phyloP scores from a whole-genome alignment of 2,329 filamentous ascomycete species.

The Aspergillus sp. region DNA sequence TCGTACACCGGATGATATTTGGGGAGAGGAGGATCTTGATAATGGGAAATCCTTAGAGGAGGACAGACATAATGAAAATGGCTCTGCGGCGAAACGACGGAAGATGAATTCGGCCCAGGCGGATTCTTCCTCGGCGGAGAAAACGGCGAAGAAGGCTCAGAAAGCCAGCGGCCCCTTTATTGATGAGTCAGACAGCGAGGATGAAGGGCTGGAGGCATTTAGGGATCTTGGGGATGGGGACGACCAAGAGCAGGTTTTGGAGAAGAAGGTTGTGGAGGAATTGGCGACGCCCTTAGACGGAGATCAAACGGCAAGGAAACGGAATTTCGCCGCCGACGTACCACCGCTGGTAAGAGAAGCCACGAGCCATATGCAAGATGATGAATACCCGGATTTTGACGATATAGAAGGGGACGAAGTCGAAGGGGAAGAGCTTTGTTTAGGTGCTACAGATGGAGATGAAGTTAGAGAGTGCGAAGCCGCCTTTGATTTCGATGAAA shows the following conservation, averaged over 20 bases:
- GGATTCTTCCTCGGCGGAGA: neutral
- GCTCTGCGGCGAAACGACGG: conserved; percentile 32
- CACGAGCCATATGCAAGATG: conserved; percentile 45
- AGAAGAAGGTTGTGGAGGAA: neutral
- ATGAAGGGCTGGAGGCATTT: conserved; percentile 39
- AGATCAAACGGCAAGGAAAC: conserved; percentile 15
- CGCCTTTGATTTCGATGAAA: conserved; percentile 20
- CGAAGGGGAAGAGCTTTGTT: conserved; percentile 61
- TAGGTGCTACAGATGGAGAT: conserved; percentile 61
- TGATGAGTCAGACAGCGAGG: conserved; percentile 56
- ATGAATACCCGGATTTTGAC: conserved; percentile 56
- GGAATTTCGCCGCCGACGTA: conserved; percentile 22
- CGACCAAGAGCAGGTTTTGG: neutral
- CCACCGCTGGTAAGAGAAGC: conserved; percentile 53
- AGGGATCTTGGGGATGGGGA: conserved; percentile 19
- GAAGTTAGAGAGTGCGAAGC: conserved; percentile 27
- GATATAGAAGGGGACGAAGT: conserved; percentile 63
- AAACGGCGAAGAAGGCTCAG: conserved; percentile 3
- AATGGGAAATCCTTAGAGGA: conserved; percentile 8
- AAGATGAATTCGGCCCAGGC: conserved; percentile 25
- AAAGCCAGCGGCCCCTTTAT: conserved; percentile 40
- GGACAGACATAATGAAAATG: conserved; percentile 34
- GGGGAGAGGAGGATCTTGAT: conserved; percentile 24
- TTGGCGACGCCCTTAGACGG: neutral
- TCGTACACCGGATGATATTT: conserved; percentile 36